phyloP scores from a whole-genome alignment of 2,329 filamentous ascomycete species.

The Nakataea oryzae region DNA sequence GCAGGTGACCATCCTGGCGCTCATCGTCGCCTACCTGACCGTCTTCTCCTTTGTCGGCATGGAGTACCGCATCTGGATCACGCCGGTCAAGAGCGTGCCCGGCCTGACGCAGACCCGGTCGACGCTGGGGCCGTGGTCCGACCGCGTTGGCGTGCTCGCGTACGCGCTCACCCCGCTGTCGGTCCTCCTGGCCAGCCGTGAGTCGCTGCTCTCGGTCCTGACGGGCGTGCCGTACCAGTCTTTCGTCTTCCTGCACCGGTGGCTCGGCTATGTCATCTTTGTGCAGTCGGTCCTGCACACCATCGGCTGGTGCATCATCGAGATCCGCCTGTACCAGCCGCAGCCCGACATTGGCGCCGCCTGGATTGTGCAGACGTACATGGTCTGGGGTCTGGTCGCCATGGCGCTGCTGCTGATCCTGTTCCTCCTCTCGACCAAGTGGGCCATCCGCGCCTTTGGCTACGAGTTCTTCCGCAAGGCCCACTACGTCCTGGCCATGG shows the following conservation, averaged over 20 bases:
- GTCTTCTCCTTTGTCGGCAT: constrained; percentile 63
- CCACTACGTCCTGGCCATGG: constrained; percentile 62
- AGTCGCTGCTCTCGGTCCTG: constrained; percentile 58
- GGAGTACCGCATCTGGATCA: constrained; percentile 57
- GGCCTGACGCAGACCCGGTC: constrained; percentile 53
- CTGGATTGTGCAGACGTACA: constrained; percentile 56
- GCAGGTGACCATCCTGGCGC: constrained; percentile 51
- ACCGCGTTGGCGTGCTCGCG: constrained; percentile 60
- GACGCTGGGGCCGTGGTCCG: constrained; percentile 55
- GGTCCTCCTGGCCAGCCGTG: constrained; percentile 55
- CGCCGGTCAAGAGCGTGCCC: constrained; percentile 48
- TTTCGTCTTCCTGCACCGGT: constrained; percentile 70
- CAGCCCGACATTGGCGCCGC: constrained; percentile 44
- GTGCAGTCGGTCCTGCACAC: constrained; percentile 59
- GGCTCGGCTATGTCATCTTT: constrained; percentile 65
- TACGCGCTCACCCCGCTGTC: constrained; percentile 66
- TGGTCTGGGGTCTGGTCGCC: constrained; percentile 63
- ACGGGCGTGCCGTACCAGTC: constrained; percentile 67
- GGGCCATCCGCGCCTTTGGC: constrained; percentile 47
- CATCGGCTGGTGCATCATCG: constrained; percentile 45
- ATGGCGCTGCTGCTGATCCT: constrained; percentile 52
- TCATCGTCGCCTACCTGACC: constrained; percentile 50
- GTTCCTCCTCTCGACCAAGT: constrained; percentile 37
- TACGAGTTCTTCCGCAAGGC: constrained; percentile 71
- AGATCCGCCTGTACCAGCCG: constrained; percentile 15